Evolutionary conservation across 208 protist genomes (phyloP).

Genomic region (Angomonas deanei): DNA sequence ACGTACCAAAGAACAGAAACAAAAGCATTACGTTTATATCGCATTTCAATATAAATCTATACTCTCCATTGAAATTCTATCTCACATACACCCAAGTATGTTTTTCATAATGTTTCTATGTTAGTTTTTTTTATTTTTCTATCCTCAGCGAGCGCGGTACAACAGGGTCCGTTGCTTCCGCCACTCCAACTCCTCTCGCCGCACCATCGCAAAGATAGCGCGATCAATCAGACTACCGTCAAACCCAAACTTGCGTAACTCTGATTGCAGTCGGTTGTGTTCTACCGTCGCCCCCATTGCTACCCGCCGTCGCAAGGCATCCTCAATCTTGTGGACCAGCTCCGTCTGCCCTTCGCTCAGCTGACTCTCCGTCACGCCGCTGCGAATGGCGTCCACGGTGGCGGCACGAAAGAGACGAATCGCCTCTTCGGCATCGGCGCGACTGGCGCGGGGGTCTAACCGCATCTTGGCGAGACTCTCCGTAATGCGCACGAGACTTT

Average conservation of each 20-base stretch:
- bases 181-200: conserved; percentile 85
- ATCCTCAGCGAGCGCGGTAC: conserved; percentile 49
- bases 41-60: background rate
- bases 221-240: conserved; percentile 81
- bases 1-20: too few species aligned
- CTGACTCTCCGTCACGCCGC: conserved; percentile 63
- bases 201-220: conserved; percentile 85
- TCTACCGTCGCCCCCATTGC: conserved; percentile 82
- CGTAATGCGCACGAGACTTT: conserved; percentile 95
- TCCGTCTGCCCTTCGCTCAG: conserved; percentile 84
- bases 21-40: too few species aligned
- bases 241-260: conserved; percentile 82
- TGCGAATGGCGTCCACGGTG: conserved; percentile 93
- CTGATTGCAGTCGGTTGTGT: conserved; percentile 68
- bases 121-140: background rate
- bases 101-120: background rate
- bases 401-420: conserved; percentile 94
- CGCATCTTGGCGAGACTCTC: conserved; percentile 97
- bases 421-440: conserved; percentile 92
- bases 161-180: conserved; percentile 84
- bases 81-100: too few species aligned
- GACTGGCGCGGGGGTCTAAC: conserved; percentile 81
- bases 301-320: conserved; percentile 75
- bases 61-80: too few species aligned
- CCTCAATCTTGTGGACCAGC: conserved; percentile 77